Base-by-base conservation (phyloP, 495 filamentous ascomycete genomes). In the Tuber melanosporum region DNA sequence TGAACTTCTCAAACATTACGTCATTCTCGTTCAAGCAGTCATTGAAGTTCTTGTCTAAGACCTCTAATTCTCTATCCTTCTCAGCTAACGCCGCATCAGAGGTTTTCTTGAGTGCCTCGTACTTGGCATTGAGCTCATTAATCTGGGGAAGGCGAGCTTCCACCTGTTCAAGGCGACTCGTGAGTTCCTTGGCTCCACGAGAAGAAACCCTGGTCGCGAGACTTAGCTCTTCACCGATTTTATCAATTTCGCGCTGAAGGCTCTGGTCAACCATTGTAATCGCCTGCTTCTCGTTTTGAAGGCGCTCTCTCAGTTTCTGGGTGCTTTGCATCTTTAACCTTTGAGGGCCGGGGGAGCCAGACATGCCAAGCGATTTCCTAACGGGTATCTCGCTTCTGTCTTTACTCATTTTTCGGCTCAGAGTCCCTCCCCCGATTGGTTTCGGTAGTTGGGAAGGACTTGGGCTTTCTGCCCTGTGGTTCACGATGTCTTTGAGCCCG, bases 1-100 rank as follows among this genome's bases (percentile, higher is more conserved):
- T 97, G 86, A 98, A 97, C 78, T 91, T 92, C 79, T 94, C 92
- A 83, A 98, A 98, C 57, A 98, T 87, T 71, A 95, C 89, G 85
- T 98, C 95, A 79, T 98, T 99, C 86, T 98, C 95, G 49, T 83
- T 78, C 17, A 81, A 41, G n/a, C 73, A 79, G 0, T 93, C 93
- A 82, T 90, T 95, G 26, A 91, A 89, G 80, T 97, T 92, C 76
- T 93, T 92, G 85, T 96, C 95, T 49, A 97, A 85, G 84, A 95
- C 92, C 83, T 98, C 94, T 47, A 98, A 89, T 62, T 93, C 91
- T 81, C 90, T 91, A 69, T 91, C 91, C 74, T 95, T 95, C 75
- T 88, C 90, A 4, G 92, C 89, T 49, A 89, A 86, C 8, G 66
- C 72, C 17, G 72, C 26, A 22, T 93, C 91, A 71, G 94, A 78